These are phyloP conservation scores for Alternaria gaisen DNA, from an alignment of 2,329 filamentous ascomycete genomes.

Conservation along the genomic window DNA sequence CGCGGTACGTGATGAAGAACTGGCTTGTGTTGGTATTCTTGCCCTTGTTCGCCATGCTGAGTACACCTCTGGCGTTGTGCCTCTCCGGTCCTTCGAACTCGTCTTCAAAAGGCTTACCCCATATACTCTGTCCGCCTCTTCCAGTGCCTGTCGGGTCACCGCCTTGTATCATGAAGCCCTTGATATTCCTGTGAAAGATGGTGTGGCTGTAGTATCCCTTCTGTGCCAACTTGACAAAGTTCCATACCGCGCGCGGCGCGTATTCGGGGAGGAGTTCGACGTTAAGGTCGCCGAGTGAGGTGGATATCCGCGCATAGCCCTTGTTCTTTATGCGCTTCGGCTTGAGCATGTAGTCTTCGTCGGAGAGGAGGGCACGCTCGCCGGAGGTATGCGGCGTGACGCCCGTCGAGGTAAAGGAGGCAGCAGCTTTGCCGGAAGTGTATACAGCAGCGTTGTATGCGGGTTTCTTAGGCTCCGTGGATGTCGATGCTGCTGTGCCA, in stretches of 20 bases:
- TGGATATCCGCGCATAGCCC: slow-evolving; percentile 90
- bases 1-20: slow-evolving; percentile 91
- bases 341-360: slow-evolving; percentile 97
- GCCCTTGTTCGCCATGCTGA: slow-evolving; percentile 98
- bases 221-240: slow-evolving; percentile 88
- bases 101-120: slow-evolving; percentile 93
- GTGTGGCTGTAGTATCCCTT: slow-evolving; percentile 89
- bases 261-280: slow-evolving; percentile 90
- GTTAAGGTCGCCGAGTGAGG: slow-evolving; percentile 83
- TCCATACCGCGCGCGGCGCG: slow-evolving; percentile 94
- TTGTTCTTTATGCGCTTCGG: slow-evolving; percentile 88
- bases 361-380: slow-evolving; percentile 84
- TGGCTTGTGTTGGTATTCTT: slow-evolving; percentile 97
- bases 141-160: slow-evolving; percentile 94
- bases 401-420: slow-evolving; percentile 94
- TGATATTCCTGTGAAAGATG: slow-evolving; percentile 91
- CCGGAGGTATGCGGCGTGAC: slow-evolving; percentile 90
- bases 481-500: slow-evolving; percentile 37
- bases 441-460: slow-evolving; percentile 85
- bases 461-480: slow-evolving; percentile 44
- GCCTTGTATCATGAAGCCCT: slow-evolving; percentile 97
- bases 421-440: slow-evolving; percentile 89
- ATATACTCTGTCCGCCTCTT: slow-evolving; percentile 86
- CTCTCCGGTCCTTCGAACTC: slow-evolving; percentile 89
- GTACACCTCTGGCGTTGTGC: slow-evolving; percentile 80